Percentiles rank a stretch among this genome's conserved stretches.
phyloP scores from a whole-genome alignment of 2,329 filamentous ascomycete species.

The Alternaria postmessia region DNA sequence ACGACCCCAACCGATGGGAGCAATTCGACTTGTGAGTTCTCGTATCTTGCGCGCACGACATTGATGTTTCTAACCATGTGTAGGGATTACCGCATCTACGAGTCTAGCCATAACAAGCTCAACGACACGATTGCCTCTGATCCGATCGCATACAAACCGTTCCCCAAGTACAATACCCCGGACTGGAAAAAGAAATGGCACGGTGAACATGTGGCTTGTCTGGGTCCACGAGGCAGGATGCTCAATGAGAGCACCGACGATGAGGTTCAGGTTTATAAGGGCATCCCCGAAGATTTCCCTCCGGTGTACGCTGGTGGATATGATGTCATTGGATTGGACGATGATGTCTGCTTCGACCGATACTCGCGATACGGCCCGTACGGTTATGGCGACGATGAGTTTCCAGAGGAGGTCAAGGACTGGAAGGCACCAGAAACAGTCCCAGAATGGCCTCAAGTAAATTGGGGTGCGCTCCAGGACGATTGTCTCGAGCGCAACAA shows the following conservation, averaged over 20 bases:
- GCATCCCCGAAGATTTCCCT: slow-evolving; percentile 58
- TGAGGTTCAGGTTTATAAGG: slow-evolving; percentile 68
- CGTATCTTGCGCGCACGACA: background rate
- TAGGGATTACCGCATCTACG: slow-evolving; percentile 52
- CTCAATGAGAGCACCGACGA: slow-evolving; percentile 68
- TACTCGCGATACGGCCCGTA: slow-evolving; percentile 64
- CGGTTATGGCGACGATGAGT: slow-evolving; percentile 63
- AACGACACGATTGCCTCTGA: slow-evolving; percentile 33
- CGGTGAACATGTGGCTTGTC: slow-evolving; percentile 69
- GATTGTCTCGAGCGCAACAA: slow-evolving; percentile 72
- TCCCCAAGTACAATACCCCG: slow-evolving; percentile 72
- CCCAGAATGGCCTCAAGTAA: slow-evolving; percentile 69
- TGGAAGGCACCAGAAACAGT: slow-evolving; percentile 49
- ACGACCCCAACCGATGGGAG: slow-evolving; percentile 60
- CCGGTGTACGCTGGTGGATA: slow-evolving; percentile 49
- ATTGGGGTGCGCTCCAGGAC: slow-evolving; percentile 76
- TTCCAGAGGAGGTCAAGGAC: slow-evolving; percentile 56
- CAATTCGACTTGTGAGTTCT: slow-evolving; percentile 49
- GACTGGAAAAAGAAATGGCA: slow-evolving; percentile 66
- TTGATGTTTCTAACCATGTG: slow-evolving; percentile 9
- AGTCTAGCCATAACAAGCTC: slow-evolving; percentile 45
- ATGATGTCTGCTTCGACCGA: slow-evolving; percentile 71
- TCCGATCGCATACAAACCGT: slow-evolving; percentile 72
- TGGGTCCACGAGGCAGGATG: slow-evolving; percentile 63
- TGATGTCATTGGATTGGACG: slow-evolving; percentile 49